These are phyloP conservation scores for Aspergillus funiculosus DNA, from an alignment of 495 filamentous ascomycete species.

Conservation along the genomic window DNA sequence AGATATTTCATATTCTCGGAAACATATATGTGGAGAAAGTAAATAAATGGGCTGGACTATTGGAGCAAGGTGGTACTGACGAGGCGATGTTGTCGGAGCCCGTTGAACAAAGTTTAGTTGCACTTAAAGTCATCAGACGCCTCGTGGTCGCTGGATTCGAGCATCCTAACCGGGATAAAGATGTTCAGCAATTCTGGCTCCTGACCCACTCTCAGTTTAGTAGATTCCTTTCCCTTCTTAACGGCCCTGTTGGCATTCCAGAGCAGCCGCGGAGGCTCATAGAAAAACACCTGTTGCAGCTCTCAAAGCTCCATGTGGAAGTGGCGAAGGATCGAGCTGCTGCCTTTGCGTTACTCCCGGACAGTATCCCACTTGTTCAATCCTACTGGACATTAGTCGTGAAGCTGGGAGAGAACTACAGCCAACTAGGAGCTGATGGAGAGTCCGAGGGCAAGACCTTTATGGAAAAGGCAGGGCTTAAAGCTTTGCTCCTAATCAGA, in stretches of 20 bases:
- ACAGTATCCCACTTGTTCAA: conserved; percentile 65
- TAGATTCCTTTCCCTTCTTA: conserved; percentile 50
- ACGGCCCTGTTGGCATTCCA: conserved; percentile 22
- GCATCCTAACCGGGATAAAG: conserved; percentile 67
- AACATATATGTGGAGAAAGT: conserved; percentile 71
- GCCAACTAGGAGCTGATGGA: conserved; percentile 45
- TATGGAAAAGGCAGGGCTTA: conserved; percentile 69
- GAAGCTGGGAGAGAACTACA: conserved; percentile 66
- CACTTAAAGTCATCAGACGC: conserved; percentile 73
- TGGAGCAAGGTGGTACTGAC: conserved; percentile 51
- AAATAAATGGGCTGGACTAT: conserved; percentile 59
- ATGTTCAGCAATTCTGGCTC: conserved; percentile 72
- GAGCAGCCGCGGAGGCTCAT: conserved; percentile 45
- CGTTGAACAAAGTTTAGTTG: conserved; percentile 68
- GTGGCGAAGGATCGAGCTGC: conserved; percentile 71
- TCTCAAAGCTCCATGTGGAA: conserved; percentile 84
- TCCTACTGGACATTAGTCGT: conserved; percentile 79
- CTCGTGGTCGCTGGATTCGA: conserved; percentile 78
- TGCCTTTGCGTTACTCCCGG: conserved; percentile 73
- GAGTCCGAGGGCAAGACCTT: conserved; percentile 51
- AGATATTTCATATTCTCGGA: conserved; percentile 70
- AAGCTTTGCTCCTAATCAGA: conserved; percentile 76
- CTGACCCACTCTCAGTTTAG: conserved; percentile 65
- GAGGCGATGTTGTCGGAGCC: conserved; percentile 53
- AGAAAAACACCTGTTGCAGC: conserved; percentile 82